Evolutionary conservation across 495 filamentous ascomycete genomes (phyloP).

Genomic region (Aspergillus leporis): DNA sequence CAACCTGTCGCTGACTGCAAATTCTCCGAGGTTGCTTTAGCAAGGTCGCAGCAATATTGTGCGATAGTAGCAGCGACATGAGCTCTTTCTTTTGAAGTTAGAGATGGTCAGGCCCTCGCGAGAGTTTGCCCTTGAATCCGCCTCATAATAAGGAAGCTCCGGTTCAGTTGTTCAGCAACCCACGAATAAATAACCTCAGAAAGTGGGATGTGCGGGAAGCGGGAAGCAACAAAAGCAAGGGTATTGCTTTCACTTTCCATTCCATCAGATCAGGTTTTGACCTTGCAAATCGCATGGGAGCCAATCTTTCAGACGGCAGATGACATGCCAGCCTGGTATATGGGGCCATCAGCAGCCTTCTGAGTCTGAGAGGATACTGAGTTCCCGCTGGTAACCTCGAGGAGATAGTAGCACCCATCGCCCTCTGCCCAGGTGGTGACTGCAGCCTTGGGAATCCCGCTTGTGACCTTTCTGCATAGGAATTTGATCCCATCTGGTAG

Average conservation of each 20-base stretch:
- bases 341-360: conserved; percentile 5
- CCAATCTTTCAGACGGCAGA: conserved; percentile 14
- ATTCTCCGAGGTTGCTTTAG: background rate
- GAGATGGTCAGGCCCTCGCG: conserved; percentile 4
- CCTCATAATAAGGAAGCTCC: conserved; percentile 3
- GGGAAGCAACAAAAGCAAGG: conserved; percentile 9
- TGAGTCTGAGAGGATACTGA: too few species aligned
- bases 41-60: conserved; percentile 7
- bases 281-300: conserved; percentile 6
- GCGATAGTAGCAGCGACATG: background rate
- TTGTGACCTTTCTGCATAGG: conserved; percentile 3
- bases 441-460: background rate
- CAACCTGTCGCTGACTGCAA: conserved; percentile 5
- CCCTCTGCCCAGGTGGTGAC: conserved; percentile 2
- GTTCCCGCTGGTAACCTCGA: conserved; percentile 1
- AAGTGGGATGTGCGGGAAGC: conserved; percentile 5
- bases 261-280: conserved; percentile 12
- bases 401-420: conserved; percentile 9
- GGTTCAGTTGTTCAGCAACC: conserved; percentile 3
- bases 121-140: conserved; percentile 8
- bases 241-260: conserved; percentile 15
- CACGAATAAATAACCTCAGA: conserved; percentile 6
- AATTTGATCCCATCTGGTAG: background rate
- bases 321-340: conserved; percentile 13
- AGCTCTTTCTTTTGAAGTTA: background rate